Conservation (phyloP, 2,329 filamentous ascomycete species). For the Bipolaris sorokiniana region DNA sequence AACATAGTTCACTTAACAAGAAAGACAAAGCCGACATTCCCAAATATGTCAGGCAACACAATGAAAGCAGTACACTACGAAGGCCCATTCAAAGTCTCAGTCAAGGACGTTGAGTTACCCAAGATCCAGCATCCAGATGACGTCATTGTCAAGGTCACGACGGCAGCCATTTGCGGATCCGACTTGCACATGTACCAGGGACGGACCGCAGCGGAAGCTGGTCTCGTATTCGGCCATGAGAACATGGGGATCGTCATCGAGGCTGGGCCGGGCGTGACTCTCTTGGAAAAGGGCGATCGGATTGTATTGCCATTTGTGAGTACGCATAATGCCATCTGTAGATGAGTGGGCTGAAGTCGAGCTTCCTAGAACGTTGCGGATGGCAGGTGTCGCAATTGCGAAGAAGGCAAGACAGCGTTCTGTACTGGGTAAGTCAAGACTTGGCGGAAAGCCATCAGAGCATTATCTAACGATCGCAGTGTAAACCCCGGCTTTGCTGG, state of each 20-base stretch:
- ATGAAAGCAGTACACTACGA: slow-evolving; percentile 71
- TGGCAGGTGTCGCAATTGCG: slow-evolving; percentile 66
- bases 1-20: not conserved
- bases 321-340: not conserved
- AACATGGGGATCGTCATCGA: slow-evolving; percentile 66
- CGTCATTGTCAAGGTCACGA: slow-evolving; percentile 69
- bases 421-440: slow-evolving; percentile 60
- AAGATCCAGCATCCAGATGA: slow-evolving; percentile 69
- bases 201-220: slow-evolving; percentile 65
- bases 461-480: slow-evolving; percentile 20
- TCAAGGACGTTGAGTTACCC: slow-evolving; percentile 65
- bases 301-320: slow-evolving; percentile 66
- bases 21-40: not conserved
- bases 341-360: not conserved
- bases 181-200: slow-evolving; percentile 68
- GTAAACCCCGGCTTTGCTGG: slow-evolving; percentile 67
- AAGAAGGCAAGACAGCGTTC: slow-evolving; percentile 68
- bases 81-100: slow-evolving; percentile 66
- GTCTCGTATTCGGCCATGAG: slow-evolving; percentile 68
- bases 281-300: slow-evolving; percentile 67
- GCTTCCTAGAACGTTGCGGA: slow-evolving; percentile 17
- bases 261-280: slow-evolving; percentile 63
- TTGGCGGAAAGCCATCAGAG: not conserved
- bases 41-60: slow-evolving; percentile 32
- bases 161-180: slow-evolving; percentile 64